Conservation (phyloP, 1,139 yeast genomes). For the Yamadazyma diddensiae region DNA sequence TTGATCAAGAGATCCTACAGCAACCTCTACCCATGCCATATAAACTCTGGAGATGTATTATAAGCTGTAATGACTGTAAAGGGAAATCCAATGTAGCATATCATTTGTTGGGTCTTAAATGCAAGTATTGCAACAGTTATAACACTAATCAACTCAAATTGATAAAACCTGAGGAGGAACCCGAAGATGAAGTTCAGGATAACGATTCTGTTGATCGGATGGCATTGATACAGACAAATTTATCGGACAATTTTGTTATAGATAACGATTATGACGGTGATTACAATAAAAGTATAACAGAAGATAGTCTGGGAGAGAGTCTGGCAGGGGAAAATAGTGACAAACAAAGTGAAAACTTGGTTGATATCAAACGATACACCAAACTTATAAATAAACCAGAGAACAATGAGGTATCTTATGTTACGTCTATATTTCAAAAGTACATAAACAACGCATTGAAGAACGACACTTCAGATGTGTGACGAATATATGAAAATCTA, state of each 20-base stretch:
- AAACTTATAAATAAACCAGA: slow-evolving; percentile 17
- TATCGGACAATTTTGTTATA: slow-evolving; percentile 38
- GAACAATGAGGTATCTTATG: slow-evolving; percentile 27
- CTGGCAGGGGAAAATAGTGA: slow-evolving; percentile 13
- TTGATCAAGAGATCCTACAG: slow-evolving; percentile 76
- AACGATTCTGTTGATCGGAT: slow-evolving; percentile 25
- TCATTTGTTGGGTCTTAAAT: slow-evolving; percentile 83
- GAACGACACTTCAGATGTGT: no score
- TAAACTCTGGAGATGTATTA: slow-evolving; percentile 68
- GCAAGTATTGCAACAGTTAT: slow-evolving; percentile 82
- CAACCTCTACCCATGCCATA: slow-evolving; percentile 83
- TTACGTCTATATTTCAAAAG: slow-evolving; percentile 38
- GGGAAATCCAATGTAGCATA: slow-evolving; percentile 75
- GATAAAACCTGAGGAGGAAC: slow-evolving; percentile 52
- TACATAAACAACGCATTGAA: slow-evolving; percentile 34
- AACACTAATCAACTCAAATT: slow-evolving; percentile 74
- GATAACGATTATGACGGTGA: slow-evolving; percentile 27
- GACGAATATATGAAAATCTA: no score
- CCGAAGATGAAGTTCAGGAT: slow-evolving; percentile 20
- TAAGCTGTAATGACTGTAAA: slow-evolving; percentile 86
- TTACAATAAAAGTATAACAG: slow-evolving; percentile 14
- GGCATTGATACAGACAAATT: slow-evolving; percentile 28
- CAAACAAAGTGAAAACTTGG: slow-evolving; percentile 19
- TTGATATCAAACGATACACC: slow-evolving; percentile 29
- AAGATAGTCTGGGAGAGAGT: slow-evolving; percentile 13